Evolutionary conservation across 2,329 filamentous ascomycete species (phyloP).

Genomic region (Aspergillus brasiliensis): DNA sequence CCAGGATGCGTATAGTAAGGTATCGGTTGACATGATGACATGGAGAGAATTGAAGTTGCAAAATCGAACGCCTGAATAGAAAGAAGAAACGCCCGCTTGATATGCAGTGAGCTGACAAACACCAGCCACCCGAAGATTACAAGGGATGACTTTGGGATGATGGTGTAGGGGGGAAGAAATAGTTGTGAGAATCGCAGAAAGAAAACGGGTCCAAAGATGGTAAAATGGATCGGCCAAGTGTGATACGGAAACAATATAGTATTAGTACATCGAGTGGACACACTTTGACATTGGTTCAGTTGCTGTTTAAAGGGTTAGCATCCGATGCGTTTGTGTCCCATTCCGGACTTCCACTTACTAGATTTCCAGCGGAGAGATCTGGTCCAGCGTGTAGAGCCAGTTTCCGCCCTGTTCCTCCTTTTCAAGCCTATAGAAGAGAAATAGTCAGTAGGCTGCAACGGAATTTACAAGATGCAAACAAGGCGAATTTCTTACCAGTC

Average conservation of each 20-base stretch:
- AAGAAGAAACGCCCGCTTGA: slow-evolving; percentile 18
- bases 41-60: background rate
- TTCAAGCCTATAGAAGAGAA: slow-evolving; percentile 59
- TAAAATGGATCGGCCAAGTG: background rate
- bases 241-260: background rate
- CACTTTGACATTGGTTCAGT: slow-evolving; percentile 24
- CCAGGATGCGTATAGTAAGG: background rate
- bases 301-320: slow-evolving; percentile 28
- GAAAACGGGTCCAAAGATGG: background rate
- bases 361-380: slow-evolving; percentile 93
- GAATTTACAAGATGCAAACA: background rate
- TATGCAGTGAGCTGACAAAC: slow-evolving; percentile 1
- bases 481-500: slow-evolving; percentile 67
- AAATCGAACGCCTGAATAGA: background rate
- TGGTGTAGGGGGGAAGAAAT: background rate
- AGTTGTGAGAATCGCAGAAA: no score
- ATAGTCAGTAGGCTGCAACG: slow-evolving; percentile 14
- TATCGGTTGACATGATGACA: background rate
- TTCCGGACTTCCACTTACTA: slow-evolving; percentile 55
- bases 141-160: slow-evolving; percentile 1
- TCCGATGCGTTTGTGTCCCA: background rate
- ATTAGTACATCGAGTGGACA: background rate
- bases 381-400: slow-evolving; percentile 95
- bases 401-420: slow-evolving; percentile 91
- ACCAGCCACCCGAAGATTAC: slow-evolving; percentile 8